Base-by-base conservation (phyloP, 176 grass and related monocot genomes). In the Thinopyrum elongatum region DNA sequence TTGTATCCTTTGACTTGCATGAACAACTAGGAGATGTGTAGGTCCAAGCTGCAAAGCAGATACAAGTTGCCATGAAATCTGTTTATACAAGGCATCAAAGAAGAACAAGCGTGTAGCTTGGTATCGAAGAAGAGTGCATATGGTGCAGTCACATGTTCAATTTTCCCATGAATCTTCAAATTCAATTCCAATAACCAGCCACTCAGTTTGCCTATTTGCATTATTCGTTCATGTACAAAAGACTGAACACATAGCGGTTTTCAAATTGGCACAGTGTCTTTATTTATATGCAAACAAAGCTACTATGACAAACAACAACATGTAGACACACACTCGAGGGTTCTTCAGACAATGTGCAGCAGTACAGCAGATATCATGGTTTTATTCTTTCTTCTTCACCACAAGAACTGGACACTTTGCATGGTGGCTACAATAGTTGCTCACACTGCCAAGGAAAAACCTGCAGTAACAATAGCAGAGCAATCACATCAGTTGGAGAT, bases 331-430 rank as follows among this genome's bases (percentile, higher is more conserved):
- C 73, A 28, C 22, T 57, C 4, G 22, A 13, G 42, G 42, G 23
- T 1, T 51, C 16, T 51, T 11, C 44, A 19, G 0, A 75, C 15
- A 21, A 30, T 30, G 42, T 21, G 4, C 3, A 21, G 15, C 15
- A 51, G 8, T 4, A 74, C 70, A 74, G 0, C 1, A 74, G 13
- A 72, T 8, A 15, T 11, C 22, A 0, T 22, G 3, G 70, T 1
- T 15, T 77, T 17, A 77, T 77, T 58, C 75, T 15, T 78, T 57
- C 75, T 78, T 78, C 75, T 78, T 78, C 19, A 78, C 75, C 0
- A 78, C 75, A 78, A 78, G 75, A 78, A 78, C 75, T 0, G 49
- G 75, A 2, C 75, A 78, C 75, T 78, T 78, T 2, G 75, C 49
- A 0, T 78, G 19, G 49, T 78, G 75, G 49, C 29, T 78, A 36